These are phyloP conservation scores for Pseudohalonectria lignicola DNA, from an alignment of 2,329 filamentous ascomycete species.

Conservation along the genomic window DNA sequence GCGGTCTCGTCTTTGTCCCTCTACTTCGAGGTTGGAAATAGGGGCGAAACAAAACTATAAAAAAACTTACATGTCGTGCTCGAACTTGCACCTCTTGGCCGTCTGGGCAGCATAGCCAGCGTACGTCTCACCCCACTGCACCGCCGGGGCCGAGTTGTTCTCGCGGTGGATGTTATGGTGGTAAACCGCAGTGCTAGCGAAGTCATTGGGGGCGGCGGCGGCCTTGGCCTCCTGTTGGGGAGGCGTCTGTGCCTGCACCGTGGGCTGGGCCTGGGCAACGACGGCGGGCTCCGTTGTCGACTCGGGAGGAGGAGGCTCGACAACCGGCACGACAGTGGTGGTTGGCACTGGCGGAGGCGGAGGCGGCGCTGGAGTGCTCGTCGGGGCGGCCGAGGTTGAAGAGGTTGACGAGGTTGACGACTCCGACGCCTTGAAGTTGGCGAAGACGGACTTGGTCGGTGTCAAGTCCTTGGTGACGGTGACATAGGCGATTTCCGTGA, in stretches of 20 bases:
- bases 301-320: constrained; percentile 1
- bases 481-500: constrained; percentile 30
- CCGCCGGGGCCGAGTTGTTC: constrained; percentile 61
- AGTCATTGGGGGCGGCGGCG: constrained; percentile 13
- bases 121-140: constrained; percentile 57
- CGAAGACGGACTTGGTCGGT: constrained; percentile 7
- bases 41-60: no score
- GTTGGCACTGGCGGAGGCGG: constrained; percentile 12
- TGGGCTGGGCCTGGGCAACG: constrained; percentile 1
- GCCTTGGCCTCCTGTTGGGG: constrained; percentile 3
- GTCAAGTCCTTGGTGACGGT: constrained; percentile 26
- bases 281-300: not conserved
- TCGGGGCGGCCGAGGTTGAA: constrained; percentile 6
- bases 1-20: no score
- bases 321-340: constrained; percentile 2
- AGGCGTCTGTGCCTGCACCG: constrained; percentile 5
- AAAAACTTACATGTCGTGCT: constrained; percentile 69
- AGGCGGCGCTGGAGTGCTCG: constrained; percentile 11
- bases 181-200: constrained; percentile 36
- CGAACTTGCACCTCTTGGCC: constrained; percentile 59
- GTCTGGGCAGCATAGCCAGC: constrained; percentile 52
- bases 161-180: constrained; percentile 80
- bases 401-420: constrained; percentile 5
- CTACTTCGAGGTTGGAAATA: no score
- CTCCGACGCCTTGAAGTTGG: constrained; percentile 6